These are phyloP conservation scores for Eucalyptus rudis DNA, from an alignment of 345 rosid species.

Conservation along the genomic window DNA sequence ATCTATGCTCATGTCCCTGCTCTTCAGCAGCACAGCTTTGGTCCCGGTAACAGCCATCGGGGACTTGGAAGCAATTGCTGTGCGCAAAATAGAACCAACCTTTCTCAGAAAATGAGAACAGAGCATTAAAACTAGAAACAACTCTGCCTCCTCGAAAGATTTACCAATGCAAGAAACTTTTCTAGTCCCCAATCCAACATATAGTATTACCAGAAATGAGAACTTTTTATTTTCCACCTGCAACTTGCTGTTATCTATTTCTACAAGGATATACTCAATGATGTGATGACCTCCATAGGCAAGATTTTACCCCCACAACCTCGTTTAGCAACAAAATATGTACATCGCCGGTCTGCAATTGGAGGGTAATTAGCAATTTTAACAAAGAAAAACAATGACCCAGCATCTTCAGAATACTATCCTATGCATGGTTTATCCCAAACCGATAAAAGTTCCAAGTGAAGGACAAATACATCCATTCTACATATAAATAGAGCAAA, in stretches of 20 bases:
- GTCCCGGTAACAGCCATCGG: slow-evolving; percentile 75
- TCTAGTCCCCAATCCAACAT: neutral
- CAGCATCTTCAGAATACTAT: neutral
- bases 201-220: neutral
- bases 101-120: neutral
- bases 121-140: neutral
- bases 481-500: neutral
- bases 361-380: neutral
- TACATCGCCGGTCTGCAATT: neutral
- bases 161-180: neutral
- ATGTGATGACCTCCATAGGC: neutral
- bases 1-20: slow-evolving; percentile 61
- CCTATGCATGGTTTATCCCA: neutral
- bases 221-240: neutral
- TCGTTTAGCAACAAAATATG: neutral
- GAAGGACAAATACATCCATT: neutral
- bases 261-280: neutral
- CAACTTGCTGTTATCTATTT: neutral
- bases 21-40: slow-evolving; percentile 52
- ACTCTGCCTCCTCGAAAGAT: neutral
- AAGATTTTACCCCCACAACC: neutral
- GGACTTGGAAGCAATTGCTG: slow-evolving; percentile 68
- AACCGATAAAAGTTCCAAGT: neutral
- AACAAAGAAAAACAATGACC: neutral
- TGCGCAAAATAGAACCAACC: neutral